Conservation (phyloP, 129 eudicot genomes). For the Pseudognaphalium luteoalbum region DNA sequence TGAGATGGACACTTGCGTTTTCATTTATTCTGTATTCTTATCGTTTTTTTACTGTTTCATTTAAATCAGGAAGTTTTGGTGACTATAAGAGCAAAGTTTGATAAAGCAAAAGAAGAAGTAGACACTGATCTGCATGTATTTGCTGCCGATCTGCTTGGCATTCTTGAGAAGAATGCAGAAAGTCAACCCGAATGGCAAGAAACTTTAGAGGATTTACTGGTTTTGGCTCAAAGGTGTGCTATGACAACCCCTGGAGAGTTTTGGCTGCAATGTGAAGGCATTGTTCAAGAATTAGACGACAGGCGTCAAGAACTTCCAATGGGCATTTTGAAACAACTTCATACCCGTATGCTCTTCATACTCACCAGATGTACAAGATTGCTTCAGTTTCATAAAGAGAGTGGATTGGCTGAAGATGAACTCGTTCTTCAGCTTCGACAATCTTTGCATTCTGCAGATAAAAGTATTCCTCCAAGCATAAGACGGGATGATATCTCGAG, state of each 20-base stretch:
- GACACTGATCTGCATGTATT: constrained; percentile 85
- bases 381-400: constrained; percentile 96
- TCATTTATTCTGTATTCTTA: constrained; percentile 16
- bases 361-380: constrained; percentile 96
- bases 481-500: constrained; percentile 36
- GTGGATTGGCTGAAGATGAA: constrained; percentile 90
- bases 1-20: not conserved
- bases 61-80: constrained; percentile 70
- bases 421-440: constrained; percentile 68
- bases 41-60: constrained; percentile 7
- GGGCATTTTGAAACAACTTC: constrained; percentile 91
- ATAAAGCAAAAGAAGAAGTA: constrained; percentile 99
- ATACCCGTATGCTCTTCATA: constrained; percentile 97
- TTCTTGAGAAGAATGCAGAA: constrained; percentile 87
- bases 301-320: constrained; percentile 92
- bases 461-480: constrained; percentile 41
- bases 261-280: constrained; percentile 98
- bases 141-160: constrained; percentile 86
- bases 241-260: constrained; percentile 94
- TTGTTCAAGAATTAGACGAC: constrained; percentile 96
- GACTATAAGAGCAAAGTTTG: constrained; percentile 79
- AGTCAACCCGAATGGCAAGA: constrained; percentile 92
- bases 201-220: constrained; percentile 87
- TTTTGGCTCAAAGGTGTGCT: constrained; percentile 88
- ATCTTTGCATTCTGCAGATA: constrained; percentile 70